Evolutionary conservation across 1,284 basidiomycete species (phyloP), one percentile per base, ranked within the genome.

Genomic region (Puccinia triticina): DNA sequence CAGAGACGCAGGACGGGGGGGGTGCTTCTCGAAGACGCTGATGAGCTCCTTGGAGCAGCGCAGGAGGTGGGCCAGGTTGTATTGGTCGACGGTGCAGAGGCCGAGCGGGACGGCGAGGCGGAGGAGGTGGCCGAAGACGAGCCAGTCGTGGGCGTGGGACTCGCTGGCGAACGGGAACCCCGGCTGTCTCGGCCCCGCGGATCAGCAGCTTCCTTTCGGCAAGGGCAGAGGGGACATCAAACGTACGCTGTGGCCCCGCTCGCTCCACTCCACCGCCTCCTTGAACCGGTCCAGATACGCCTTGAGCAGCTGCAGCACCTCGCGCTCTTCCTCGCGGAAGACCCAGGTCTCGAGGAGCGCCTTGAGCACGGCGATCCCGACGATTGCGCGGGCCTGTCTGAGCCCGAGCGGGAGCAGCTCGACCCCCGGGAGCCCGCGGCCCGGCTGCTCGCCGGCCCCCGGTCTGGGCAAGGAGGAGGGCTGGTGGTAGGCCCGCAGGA

Each of bases 221-320:
- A 12, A 43, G 12, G 4, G 12, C 12, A 12, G 40, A 12, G 40
- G 12, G 40, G 40, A 43, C 12, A 12, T 7, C 12, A 43, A 43
- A 43, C 48, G 48, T 50, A 50, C 48, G 48, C 11, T 18, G 18
- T 50, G 48, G 48, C 48, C 18, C 18, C 16, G 48, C 18, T 50
- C 48, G 18, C 48, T 50, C 48, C 48, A 50, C 3, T 50, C 48
- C 10, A 50, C 11, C 18, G 48, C 48, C 18, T 50, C 48, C 18
- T 50, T 50, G 18, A 50, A 50, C 2, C 48, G 43, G 67, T 82
- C 73, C 48, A 82, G 48, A 18, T 50, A 50, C 11, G 64, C 66
- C 61, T 82, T 82, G 53, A 82, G 74, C 32, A 82, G 29, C 10
- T 82, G 80, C n/a, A n/a, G n/a, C n/a, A n/a, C n/a, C n/a, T n/a